Base-by-base conservation (phyloP, 768 basidiomycete species). In the Nidularia pulvinata region DNA sequence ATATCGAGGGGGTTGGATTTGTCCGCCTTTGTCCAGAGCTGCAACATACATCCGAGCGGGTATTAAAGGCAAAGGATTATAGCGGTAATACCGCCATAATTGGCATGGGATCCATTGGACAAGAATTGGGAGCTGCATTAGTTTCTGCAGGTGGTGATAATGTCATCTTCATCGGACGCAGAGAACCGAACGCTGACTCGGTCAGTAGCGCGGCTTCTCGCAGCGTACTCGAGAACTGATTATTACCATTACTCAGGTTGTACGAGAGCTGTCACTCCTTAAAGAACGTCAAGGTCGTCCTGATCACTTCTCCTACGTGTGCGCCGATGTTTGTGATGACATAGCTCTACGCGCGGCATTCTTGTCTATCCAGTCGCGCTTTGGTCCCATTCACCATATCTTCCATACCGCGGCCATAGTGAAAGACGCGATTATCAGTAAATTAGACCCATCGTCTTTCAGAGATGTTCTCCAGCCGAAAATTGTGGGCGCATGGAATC, bases 91-190 rank as follows among this genome's bases (percentile, higher is more conserved):
- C 68, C 0, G 61, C 69, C 33, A 63, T 71, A 19, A 61, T 68
- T 16, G 70, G 70, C 13, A 64, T 71, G 61, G 66, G 65, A n/a
- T 64, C 60, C 46, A 69, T 69, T 30, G 66, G 67, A 7, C 53
- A 53, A 35, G 60, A 60, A 11, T 33, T 71, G n/a, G 66, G 61
- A n/a, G 37, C 51, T 7, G 55, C 62, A 13, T 53, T 71, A 44
- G 46, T 67, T n/a, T 53, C 59, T 13, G 59, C 59, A 39, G 19
- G 19, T 19, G 68, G 68, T 4, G 55, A 55, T 43, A 50, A 52
- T 0, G 63, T 71, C 14, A 59, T 67, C n/a, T 65, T 65, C 57
- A 50, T 67, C 35, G 66, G 68, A 25, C 60, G 64, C 33, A 61
- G 63, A 36, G 35, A 60, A 1, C 54, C 59, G 22, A 54, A 55